Base-by-base conservation (phyloP, 345 rosid genomes). In the Linum trigynum region DNA sequence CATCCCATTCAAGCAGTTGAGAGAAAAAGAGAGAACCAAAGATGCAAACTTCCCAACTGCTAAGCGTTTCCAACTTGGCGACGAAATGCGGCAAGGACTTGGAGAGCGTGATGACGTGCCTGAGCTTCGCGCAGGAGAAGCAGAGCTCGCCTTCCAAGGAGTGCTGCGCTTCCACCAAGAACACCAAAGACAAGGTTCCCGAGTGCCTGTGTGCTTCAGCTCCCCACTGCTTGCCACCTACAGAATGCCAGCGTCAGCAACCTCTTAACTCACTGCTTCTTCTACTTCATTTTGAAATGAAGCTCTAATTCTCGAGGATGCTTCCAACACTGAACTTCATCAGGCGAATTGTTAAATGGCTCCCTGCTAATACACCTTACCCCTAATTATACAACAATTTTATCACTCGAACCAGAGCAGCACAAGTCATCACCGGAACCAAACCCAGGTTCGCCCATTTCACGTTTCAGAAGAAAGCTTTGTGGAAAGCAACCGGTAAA, bases 181-280 rank as follows among this genome's bases (percentile, higher is more conserved):
- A 70, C 3, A 77, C 84, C 8, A 83, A 80, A 69, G 90, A 72
- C 0, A 73, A 66, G 5, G 85, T 87, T 1, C 95, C 97, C 8
- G 82, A 85, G 75, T 94, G 99, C 77, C 72, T 94, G 75, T 94
- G 97, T 94, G 39, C 76, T 94, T 69, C 88, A 84, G 79, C 96
- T 94, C 51, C 96, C 99, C 12, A 65, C 87, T 43, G 86, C 84
- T 65, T 94, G 99, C 71, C 76, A 85, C 73, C 37, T 94, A 63
- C 73, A 79, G 17, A 91, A 91, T 73, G 82, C 91, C 39, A 86
- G 84, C 75, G 36, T 84, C 76, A 65, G 71, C 56, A 59, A 80
- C 7, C 91, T 97, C 74, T 95, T 96, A 10, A 78, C 97, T 91
- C 55, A 69, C 85, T 72, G 12, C 12, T 66, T 45, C 10, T 41